Evolutionary conservation across 2,329 filamentous ascomycete genomes (phyloP).

Genomic region (Trichoderma polysporum): DNA sequence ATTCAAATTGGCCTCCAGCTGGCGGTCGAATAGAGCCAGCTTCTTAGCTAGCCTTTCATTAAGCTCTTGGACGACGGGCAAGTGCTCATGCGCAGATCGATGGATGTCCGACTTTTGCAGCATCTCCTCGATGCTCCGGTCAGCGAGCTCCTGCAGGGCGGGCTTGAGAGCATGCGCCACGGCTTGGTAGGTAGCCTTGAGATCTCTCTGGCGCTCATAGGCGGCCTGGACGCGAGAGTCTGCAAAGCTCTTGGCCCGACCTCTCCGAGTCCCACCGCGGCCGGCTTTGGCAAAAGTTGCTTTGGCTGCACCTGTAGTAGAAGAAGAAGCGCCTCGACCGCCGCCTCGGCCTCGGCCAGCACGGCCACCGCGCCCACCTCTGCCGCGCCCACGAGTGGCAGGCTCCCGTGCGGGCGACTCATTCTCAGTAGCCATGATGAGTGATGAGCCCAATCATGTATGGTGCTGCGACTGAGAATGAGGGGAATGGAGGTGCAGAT

Average conservation of each 20-base stretch:
- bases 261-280: slow-evolving; percentile 43
- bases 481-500: background rate
- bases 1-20: slow-evolving; percentile 36
- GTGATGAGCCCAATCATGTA: slow-evolving; percentile 35
- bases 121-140: slow-evolving; percentile 57
- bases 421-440: slow-evolving; percentile 40
- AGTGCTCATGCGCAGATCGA: slow-evolving; percentile 54
- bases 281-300: slow-evolving; percentile 39
- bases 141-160: slow-evolving; percentile 64
- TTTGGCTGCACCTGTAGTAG: slow-evolving; percentile 35
- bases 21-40: slow-evolving; percentile 33
- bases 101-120: slow-evolving; percentile 53
- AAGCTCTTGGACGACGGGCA: slow-evolving; percentile 52
- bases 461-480: slow-evolving; percentile 9
- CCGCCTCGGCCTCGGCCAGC: slow-evolving; percentile 27
- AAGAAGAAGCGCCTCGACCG: slow-evolving; percentile 31
- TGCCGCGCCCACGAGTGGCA: slow-evolving; percentile 38
- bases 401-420: slow-evolving; percentile 40
- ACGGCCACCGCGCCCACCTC: slow-evolving; percentile 35
- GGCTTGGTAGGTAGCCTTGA: slow-evolving; percentile 64
- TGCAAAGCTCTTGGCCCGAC: slow-evolving; percentile 57
- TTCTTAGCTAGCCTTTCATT: slow-evolving; percentile 34
- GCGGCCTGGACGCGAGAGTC: slow-evolving; percentile 56
- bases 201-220: slow-evolving; percentile 63
- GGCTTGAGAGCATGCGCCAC: slow-evolving; percentile 64